Conservation (phyloP, 192 early-diverging fungal species). For the Coemansia umbellata region DNA sequence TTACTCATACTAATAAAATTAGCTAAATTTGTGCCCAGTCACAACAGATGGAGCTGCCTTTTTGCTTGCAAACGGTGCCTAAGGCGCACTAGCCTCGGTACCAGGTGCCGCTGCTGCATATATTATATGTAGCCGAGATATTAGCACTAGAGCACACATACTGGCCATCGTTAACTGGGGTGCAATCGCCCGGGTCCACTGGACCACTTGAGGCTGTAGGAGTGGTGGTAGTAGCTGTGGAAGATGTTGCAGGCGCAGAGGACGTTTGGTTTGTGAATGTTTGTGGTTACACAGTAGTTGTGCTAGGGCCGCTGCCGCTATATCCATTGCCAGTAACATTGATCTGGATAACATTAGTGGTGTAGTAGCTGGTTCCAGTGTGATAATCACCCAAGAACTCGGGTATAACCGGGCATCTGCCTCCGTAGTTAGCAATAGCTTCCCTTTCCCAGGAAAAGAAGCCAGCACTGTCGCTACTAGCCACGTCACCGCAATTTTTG, state of each 20-base stretch:
- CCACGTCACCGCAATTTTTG: slow-evolving; percentile 59
- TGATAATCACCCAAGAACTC: slow-evolving; percentile 42
- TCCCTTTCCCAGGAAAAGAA: slow-evolving; percentile 36
- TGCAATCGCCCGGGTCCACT: neutral
- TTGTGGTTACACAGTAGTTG: no score
- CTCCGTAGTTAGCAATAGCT: slow-evolving; percentile 55
- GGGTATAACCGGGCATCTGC: slow-evolving; percentile 41
- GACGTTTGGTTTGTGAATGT: no score
- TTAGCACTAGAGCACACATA: neutral
- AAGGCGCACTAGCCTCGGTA: neutral
- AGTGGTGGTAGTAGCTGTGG: neutral
- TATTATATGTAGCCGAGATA: neutral
- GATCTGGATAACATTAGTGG: neutral
- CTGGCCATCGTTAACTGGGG: neutral
- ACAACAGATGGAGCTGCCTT: neutral
- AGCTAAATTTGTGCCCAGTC: neutral
- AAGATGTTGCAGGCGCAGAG: neutral
- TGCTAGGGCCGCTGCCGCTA: neutral
- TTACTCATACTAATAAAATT: neutral
- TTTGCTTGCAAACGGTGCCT: neutral
- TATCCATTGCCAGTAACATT: neutral
- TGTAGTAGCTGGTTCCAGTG: slow-evolving; percentile 17
- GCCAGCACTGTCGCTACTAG: slow-evolving; percentile 14
- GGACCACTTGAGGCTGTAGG: neutral
- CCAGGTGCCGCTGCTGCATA: neutral